Evolutionary conservation across 345 rosid genomes (phyloP).

Genomic region (Heritiera littoralis): DNA sequence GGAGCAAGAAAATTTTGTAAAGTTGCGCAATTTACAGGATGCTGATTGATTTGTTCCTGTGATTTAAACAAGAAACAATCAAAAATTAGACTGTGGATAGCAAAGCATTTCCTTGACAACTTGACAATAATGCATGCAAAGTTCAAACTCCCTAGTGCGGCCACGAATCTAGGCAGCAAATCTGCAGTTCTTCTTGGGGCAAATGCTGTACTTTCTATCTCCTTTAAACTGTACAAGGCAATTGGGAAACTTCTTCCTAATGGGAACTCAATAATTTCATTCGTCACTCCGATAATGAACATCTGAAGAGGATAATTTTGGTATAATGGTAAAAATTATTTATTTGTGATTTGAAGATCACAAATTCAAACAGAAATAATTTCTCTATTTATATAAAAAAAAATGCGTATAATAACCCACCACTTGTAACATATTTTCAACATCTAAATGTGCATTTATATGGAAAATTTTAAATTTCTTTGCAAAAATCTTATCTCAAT

Average conservation of each 20-base stretch:
- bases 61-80: not conserved
- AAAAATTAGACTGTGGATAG: not conserved
- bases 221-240: not conserved
- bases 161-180: slow-evolving; percentile 4
- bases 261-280: not conserved
- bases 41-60: not conserved
- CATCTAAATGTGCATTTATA: not conserved
- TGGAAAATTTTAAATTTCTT: not conserved
- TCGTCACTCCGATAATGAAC: not conserved
- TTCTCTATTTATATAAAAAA: no score
- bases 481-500: not conserved
- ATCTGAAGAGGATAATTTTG: no score
- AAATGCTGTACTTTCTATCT: not conserved
- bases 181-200: not conserved
- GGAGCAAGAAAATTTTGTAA: not conserved
- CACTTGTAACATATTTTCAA: not conserved
- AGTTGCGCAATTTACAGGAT: not conserved
- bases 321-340: no score
- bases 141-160: not conserved
- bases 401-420: no score
- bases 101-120: not conserved
- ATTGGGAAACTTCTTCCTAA: not conserved
- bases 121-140: slow-evolving; percentile 7
- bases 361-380: no score
- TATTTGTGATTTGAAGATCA: no score